Evolutionary conservation across 257 asterid genomes (phyloP), one percentile per base, ranked within the genome.

Genomic region (Solanum virginianum): DNA sequence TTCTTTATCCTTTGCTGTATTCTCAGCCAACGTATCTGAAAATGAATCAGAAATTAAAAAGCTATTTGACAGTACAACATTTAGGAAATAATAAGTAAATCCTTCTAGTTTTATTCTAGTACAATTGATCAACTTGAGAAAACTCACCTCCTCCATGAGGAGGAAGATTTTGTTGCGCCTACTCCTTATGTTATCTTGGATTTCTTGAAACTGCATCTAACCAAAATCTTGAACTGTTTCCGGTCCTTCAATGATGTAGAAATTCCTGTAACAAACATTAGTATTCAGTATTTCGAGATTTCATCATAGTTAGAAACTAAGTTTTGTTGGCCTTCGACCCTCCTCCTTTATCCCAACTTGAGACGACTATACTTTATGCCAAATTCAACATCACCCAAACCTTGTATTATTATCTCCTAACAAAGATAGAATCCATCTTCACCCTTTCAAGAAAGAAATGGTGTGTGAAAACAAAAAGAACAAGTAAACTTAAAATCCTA

Each of bases 201-300:
- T 97, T 86, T 97, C 99, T 89, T 97, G 93, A 79, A 89, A 84
- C 94, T 97, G 96, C 99, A 97, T 94, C 89, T 93, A 92, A 63
- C 92, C 97, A 85, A 97, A 97, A 90, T 97, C 98, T 91, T 93
- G 93, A 82, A 95, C 98, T 3, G 97, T 93, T 87, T 95, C 97
- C 1, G 99, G 98, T 65, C 98, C 99, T 90, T 96, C 98, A 86
- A 97, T 97, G 49, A 97, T 97, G 91, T 97, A 95, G 93, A 97
- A 97, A 89, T 90, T 93, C 90, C 98, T 93, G 92, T 84, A 89
- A 59, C 47, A 77, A 51, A 26, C 47, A 77, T 68, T 5, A 36
- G 24, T 29, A 4, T 18, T 56, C 63, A 68, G 8, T 68, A 36
- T 36, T 36, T 18, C n/a, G 7, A 68, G 24, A 32, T 4, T 32